Evolutionary conservation across 148 eudicot genomes (phyloP).

Genomic region (Rheum nobile): DNA sequence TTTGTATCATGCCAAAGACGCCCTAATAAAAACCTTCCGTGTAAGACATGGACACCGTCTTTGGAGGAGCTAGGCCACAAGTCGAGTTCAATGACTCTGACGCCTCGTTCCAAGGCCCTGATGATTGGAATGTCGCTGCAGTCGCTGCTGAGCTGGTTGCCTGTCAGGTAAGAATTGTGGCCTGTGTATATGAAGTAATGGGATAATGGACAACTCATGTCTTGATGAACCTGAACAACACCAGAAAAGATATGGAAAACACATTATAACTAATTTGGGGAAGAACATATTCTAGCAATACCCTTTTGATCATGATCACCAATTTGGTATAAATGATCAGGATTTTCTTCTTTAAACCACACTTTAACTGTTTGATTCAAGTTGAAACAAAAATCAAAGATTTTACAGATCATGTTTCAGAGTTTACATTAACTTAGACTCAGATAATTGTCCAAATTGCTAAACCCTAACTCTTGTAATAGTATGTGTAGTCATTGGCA

Average conservation of each 20-base stretch:
- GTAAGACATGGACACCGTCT: slow-evolving; percentile 44
- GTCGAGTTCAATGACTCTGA: slow-evolving; percentile 61
- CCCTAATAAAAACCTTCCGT: slow-evolving; percentile 45
- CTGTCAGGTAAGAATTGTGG: slow-evolving; percentile 70
- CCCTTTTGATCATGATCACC: too few relatives aligned
- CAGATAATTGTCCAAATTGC: too few relatives aligned
- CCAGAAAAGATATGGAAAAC: not conserved
- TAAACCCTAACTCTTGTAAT: too few relatives aligned
- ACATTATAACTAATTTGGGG: too few relatives aligned
- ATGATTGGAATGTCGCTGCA: slow-evolving; percentile 57
- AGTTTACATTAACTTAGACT: too few relatives aligned
- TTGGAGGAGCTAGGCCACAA: slow-evolving; percentile 65
- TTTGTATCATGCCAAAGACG: not conserved
- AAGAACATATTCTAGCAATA: too few relatives aligned
- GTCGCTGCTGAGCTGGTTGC: slow-evolving; percentile 60
- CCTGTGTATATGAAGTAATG: slow-evolving; percentile 74
- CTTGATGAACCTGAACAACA: slow-evolving; percentile 41
- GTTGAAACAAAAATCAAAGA: too few relatives aligned
- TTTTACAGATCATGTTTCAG: too few relatives aligned
- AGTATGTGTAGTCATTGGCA: too few relatives aligned
- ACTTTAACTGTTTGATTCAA: too few relatives aligned
- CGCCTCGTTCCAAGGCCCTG: slow-evolving; percentile 43
- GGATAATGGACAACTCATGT: slow-evolving; percentile 60
- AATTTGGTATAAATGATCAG: too few relatives aligned
- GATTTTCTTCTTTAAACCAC: too few relatives aligned